Percentiles rank a stretch among this genome's conserved stretches.
Evolutionary conservation across 1,139 yeast genomes (phyloP).

Genomic region (Pichia sp.): DNA sequence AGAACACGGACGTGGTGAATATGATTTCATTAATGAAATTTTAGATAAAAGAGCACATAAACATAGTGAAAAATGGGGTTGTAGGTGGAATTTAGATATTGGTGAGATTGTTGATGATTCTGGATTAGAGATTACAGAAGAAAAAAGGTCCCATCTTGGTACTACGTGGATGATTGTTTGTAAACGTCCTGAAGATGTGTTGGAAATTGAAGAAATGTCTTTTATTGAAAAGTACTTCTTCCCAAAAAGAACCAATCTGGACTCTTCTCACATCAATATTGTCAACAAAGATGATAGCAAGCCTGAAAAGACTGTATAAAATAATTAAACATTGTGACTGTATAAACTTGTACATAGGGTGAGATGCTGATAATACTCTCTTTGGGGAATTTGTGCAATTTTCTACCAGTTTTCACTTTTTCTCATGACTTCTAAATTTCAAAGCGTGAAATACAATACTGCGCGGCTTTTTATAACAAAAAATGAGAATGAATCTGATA

Average conservation of each 20-base stretch:
- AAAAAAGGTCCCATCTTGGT: slow-evolving; percentile 82
- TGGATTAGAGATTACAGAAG: slow-evolving; percentile 76
- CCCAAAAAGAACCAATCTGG: slow-evolving; percentile 25
- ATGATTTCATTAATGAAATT: slow-evolving; percentile 69
- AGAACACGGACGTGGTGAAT: slow-evolving; percentile 88
- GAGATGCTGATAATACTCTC: too few relatives aligned
- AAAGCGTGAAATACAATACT: neutral
- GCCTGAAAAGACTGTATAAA: neutral
- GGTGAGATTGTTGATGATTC: slow-evolving; percentile 78
- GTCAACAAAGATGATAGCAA: neutral
- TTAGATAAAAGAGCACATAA: slow-evolving; percentile 78
- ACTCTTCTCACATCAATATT: slow-evolving; percentile 18
- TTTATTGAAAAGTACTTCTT: slow-evolving; percentile 41
- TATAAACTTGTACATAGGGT: neutral
- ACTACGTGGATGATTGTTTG: slow-evolving; percentile 84
- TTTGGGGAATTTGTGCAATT: too few relatives aligned
- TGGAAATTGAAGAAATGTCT: slow-evolving; percentile 39
- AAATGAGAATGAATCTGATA: neutral
- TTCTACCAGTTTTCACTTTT: too few relatives aligned
- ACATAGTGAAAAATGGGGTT: slow-evolving; percentile 90
- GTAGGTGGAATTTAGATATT: slow-evolving; percentile 94
- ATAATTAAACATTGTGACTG: neutral
- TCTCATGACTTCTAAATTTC: too few relatives aligned
- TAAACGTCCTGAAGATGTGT: slow-evolving; percentile 62
- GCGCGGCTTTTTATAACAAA: neutral